Percentiles rank a stretch among this genome's conserved stretches.
phyloP scores from a whole-genome alignment of 768 basidiomycete genomes.

The Pilatotrama ljubarskyi region DNA sequence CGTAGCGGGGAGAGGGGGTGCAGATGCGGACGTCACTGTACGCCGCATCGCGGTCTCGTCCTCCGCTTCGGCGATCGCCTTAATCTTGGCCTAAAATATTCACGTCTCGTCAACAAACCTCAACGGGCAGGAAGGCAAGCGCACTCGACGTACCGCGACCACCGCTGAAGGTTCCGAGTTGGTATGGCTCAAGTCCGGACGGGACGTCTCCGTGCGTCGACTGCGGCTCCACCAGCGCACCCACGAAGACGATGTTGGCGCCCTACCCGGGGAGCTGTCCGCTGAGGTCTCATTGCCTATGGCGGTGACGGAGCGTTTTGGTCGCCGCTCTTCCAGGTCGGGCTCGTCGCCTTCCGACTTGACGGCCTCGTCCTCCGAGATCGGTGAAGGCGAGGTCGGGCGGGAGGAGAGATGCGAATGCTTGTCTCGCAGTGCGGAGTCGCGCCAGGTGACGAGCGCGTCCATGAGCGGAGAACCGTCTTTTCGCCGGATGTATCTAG shows the following conservation, averaged over 20 bases:
- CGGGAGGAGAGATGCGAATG: conserved; percentile 31
- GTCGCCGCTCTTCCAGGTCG: background rate
- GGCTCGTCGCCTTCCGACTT: conserved; percentile 31
- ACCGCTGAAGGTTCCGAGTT: conserved; percentile 20
- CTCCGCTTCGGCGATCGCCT: background rate
- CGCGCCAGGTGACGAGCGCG: conserved; percentile 72
- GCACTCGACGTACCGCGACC: background rate
- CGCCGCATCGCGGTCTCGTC: background rate
- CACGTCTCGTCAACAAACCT: background rate
- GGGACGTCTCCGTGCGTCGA: conserved; percentile 21
- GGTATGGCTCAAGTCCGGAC: conserved; percentile 22
- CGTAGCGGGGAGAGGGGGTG: conserved; percentile 2
- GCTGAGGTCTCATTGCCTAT: conserved; percentile 7
- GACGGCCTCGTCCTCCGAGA: conserved; percentile 35
- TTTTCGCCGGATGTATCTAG: conserved; percentile 73
- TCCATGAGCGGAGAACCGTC: conserved; percentile 77
- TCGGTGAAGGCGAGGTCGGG: conserved; percentile 38
- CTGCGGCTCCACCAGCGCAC: conserved; percentile 82
- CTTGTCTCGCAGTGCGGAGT: conserved; percentile 35
- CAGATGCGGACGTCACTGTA: conserved; percentile 8
- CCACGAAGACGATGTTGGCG: conserved; percentile 68
- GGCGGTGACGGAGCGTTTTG: conserved; percentile 5
- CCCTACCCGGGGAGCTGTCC: conserved; percentile 19
- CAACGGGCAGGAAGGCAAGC: too few species aligned
- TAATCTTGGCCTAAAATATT: conserved; percentile 6